Conservation (phyloP, 2,329 filamentous ascomycete species). For the Neocucurbitaria cava region DNA sequence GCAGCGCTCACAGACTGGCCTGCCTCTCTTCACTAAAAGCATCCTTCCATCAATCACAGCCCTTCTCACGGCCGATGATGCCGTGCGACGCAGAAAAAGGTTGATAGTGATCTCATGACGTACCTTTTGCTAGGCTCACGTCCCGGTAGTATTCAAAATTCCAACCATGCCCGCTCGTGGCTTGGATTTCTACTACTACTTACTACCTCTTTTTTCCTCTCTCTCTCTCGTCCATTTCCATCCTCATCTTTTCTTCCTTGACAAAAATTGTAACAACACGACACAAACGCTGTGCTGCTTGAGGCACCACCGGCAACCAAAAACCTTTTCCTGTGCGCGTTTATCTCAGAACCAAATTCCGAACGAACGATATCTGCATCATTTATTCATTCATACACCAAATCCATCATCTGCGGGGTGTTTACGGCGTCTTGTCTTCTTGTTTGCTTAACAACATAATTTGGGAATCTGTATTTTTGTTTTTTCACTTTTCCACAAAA, state of each 20-base stretch:
- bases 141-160: too few relatives aligned
- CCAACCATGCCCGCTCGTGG: too few relatives aligned
- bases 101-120: constrained; percentile 22
- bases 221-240: too few relatives aligned
- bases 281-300: constrained; percentile 13
- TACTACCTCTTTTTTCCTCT: too few relatives aligned
- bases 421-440: constrained; percentile 20
- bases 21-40: constrained; percentile 29
- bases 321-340: neutral
- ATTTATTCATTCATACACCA: constrained; percentile 21
- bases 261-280: constrained; percentile 28
- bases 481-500: neutral
- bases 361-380: neutral
- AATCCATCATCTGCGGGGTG: constrained; percentile 27
- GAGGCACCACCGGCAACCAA: constrained; percentile 11
- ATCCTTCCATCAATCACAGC: constrained; percentile 2
- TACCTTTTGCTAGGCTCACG: constrained; percentile 51
- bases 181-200: too few relatives aligned
- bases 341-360: too few relatives aligned
- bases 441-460: constrained; percentile 2
- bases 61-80: constrained; percentile 16
- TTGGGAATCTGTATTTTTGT: constrained; percentile 3
- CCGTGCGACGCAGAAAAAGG: constrained; percentile 21
- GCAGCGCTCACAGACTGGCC: constrained; percentile 10
- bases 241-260: constrained; percentile 10